Percentiles rank a stretch among this genome's conserved stretches.
Evolutionary conservation across 2,329 filamentous ascomycete genomes (phyloP).

Genomic region (Alternaria rosae): DNA sequence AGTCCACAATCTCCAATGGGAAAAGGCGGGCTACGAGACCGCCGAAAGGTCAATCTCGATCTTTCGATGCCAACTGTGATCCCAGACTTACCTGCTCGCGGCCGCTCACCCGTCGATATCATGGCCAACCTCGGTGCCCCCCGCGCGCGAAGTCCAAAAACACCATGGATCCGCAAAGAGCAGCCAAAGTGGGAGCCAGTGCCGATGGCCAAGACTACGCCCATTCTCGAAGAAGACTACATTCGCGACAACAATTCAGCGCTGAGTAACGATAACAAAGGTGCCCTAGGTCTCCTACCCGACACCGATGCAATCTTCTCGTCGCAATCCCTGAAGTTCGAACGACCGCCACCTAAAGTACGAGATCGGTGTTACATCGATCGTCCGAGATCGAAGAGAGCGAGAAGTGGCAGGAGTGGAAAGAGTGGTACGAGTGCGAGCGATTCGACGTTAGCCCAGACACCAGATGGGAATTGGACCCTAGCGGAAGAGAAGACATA

Average conservation of each 20-base stretch:
- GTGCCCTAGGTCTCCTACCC: constrained; percentile 14
- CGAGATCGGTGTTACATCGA: constrained; percentile 22
- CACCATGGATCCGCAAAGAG: constrained; percentile 27
- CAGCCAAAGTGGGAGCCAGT: constrained; percentile 20
- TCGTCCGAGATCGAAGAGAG: constrained; percentile 13
- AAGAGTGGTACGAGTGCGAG: constrained; percentile 15
- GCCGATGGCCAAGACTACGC: constrained; percentile 13
- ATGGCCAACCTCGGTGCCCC: constrained; percentile 28
- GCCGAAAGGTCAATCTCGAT: constrained; percentile 39
- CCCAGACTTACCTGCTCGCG: constrained; percentile 29
- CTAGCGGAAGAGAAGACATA: constrained; percentile 5
- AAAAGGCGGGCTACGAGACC: constrained; percentile 33
- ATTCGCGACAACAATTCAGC: not conserved
- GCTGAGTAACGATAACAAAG: not conserved
- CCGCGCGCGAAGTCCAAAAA: constrained; percentile 38
- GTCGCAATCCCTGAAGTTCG: constrained; percentile 13
- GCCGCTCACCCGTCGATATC: constrained; percentile 14
- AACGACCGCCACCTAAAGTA: constrained; percentile 15
- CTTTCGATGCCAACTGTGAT: constrained; percentile 34
- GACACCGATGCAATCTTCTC: constrained; percentile 12
- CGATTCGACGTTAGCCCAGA: constrained; percentile 17
- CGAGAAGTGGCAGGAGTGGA: constrained; percentile 12
- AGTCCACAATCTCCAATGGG: not conserved
- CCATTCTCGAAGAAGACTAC: constrained; percentile 23
- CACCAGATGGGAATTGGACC: constrained; percentile 15